Evolutionary conservation across 805 yeast species (phyloP).

Genomic region (Lipomyces yamanashiensis): DNA sequence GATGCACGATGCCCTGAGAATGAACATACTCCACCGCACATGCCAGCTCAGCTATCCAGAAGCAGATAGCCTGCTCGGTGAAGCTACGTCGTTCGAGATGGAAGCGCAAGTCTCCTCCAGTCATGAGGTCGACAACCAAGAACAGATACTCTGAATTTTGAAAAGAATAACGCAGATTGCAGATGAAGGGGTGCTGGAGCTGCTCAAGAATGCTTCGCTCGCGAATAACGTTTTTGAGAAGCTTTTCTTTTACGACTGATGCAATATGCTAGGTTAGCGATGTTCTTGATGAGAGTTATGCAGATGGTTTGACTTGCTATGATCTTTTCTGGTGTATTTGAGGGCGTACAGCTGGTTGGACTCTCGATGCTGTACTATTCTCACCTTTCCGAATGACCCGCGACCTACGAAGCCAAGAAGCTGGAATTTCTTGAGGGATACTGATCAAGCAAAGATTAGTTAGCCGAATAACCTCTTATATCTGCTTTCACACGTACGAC

Average conservation of each 20-base stretch:
- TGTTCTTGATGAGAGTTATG: not conserved
- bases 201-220: slow-evolving; percentile 41
- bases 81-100: slow-evolving; percentile 38
- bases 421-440: slow-evolving; percentile 36
- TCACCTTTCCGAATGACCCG: slow-evolving; percentile 85
- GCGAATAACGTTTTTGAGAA: slow-evolving; percentile 35
- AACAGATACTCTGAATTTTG: slow-evolving; percentile 39
- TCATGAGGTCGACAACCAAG: slow-evolving; percentile 41
- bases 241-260: slow-evolving; percentile 28
- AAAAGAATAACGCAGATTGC: slow-evolving; percentile 42
- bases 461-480: not conserved
- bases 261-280: not conserved
- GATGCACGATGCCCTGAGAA: slow-evolving; percentile 27
- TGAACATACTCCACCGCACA: slow-evolving; percentile 41
- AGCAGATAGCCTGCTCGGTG: slow-evolving; percentile 39
- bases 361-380: slow-evolving; percentile 47
- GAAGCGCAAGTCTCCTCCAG: slow-evolving; percentile 43
- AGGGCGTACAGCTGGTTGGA: slow-evolving; percentile 39
- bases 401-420: slow-evolving; percentile 71
- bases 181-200: slow-evolving; percentile 40
- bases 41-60: slow-evolving; percentile 42
- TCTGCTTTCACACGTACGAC: not conserved
- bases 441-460: not conserved
- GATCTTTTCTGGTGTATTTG: slow-evolving; percentile 41
- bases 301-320: slow-evolving; percentile 18